Percentiles rank a stretch among this genome's conserved stretches.
Conservation (phyloP, 331 rosid genomes). For the Rhamnella rubrinervis region DNA sequence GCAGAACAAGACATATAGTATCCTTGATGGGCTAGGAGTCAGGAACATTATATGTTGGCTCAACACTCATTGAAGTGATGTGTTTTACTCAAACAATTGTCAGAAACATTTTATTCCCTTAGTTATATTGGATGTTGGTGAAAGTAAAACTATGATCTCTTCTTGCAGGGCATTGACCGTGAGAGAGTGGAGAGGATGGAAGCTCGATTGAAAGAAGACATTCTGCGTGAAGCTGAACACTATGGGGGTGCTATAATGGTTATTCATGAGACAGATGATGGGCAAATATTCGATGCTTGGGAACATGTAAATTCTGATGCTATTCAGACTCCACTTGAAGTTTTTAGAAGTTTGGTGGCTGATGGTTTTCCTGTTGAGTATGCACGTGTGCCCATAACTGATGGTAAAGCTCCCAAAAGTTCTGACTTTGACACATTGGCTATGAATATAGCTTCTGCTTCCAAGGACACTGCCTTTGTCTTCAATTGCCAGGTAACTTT, state of each 20-base stretch:
- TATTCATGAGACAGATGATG: conserved; percentile 81
- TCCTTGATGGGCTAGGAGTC: too few species aligned
- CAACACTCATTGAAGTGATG: background rate
- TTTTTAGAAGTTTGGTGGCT: conserved; percentile 69
- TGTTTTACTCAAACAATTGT: background rate
- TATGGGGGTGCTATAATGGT: conserved; percentile 86
- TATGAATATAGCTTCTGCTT: conserved; percentile 72
- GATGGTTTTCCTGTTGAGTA: conserved; percentile 87
- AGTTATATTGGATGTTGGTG: conserved; percentile 17
- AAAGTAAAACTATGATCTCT: conserved; percentile 19
- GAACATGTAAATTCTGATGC: conserved; percentile 63
- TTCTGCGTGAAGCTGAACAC: conserved; percentile 70
- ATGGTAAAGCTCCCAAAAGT: conserved; percentile 93
- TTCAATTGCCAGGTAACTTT: conserved; percentile 85
- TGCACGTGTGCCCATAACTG: conserved; percentile 95
- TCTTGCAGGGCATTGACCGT: conserved; percentile 73
- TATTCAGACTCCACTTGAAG: conserved; percentile 89
- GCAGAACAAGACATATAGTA: too few species aligned
- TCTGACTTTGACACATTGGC: conserved; percentile 82
- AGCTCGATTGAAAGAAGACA: conserved; percentile 77
- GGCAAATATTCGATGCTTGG: conserved; percentile 89
- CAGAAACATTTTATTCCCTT: background rate
- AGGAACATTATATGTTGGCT: too few species aligned
- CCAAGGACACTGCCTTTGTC: conserved; percentile 77
- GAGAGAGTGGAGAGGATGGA: conserved; percentile 89